These are phyloP conservation scores for Brassica incana DNA, from an alignment of 345 rosid genomes.

Conservation along the genomic window DNA sequence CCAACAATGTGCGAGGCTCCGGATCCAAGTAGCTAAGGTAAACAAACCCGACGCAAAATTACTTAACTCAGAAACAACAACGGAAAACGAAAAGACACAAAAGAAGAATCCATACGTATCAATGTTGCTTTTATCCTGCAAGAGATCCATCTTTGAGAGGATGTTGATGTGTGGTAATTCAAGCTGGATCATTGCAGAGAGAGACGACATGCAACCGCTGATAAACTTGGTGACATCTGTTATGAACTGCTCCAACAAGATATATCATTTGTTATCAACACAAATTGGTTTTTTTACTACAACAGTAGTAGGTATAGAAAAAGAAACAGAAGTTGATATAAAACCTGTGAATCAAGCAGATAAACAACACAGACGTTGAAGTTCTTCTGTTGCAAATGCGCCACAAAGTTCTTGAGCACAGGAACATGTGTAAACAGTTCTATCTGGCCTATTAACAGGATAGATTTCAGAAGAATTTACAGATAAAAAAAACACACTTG, in stretches of 20 bases:
- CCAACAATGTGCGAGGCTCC: conserved; percentile 63
- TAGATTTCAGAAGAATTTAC: background rate
- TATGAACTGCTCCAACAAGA: conserved; percentile 59
- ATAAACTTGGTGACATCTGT: conserved; percentile 89
- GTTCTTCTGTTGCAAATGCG: conserved; percentile 77
- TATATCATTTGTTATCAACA: background rate
- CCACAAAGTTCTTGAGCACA: conserved; percentile 84
- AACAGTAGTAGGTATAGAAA: background rate
- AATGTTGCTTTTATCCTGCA: conserved; percentile 64
- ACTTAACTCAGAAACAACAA: background rate
- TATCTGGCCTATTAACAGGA: conserved; percentile 66
- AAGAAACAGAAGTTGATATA: conserved; percentile 16
- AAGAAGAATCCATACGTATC: conserved; percentile 52
- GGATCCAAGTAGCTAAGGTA: conserved; percentile 73
- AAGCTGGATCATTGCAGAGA: conserved; percentile 92
- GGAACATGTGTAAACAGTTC: conserved; percentile 90
- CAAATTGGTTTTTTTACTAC: conserved; percentile 1
- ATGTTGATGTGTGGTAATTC: conserved; percentile 88
- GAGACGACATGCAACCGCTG: conserved; percentile 97
- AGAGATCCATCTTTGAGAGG: conserved; percentile 92
- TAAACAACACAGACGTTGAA: conserved; percentile 84
- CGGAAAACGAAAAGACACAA: background rate
- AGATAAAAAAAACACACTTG: background rate
- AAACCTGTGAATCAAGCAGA: conserved; percentile 93
- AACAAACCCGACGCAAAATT: conserved; percentile 9